phyloP scores from a whole-genome alignment of 1,284 basidiomycete species.

The Austroboletus sp. region DNA sequence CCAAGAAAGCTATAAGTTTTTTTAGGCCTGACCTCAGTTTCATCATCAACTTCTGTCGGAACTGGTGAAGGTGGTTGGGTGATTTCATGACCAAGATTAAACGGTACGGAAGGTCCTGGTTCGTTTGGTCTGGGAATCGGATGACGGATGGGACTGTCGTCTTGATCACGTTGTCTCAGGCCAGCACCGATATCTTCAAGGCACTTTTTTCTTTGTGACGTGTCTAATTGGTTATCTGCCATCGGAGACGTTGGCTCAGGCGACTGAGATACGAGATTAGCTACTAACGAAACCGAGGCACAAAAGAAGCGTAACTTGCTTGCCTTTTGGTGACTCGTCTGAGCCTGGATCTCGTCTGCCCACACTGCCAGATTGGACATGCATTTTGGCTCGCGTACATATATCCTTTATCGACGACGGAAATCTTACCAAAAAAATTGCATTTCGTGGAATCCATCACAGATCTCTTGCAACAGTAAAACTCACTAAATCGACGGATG shows the following conservation, averaged over 20 bases:
- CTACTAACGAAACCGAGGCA: slow-evolving; percentile 1
- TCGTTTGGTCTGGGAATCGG: slow-evolving; percentile 5
- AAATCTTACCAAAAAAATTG: slow-evolving; percentile 21
- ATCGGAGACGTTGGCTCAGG: not conserved
- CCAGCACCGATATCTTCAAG: slow-evolving; percentile 16
- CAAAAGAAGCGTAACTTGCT: not conserved
- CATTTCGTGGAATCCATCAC: slow-evolving; percentile 13
- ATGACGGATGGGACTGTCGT: slow-evolving; percentile 11
- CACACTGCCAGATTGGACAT: slow-evolving; percentile 12
- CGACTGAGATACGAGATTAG: not conserved
- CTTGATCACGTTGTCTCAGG: slow-evolving; percentile 17
- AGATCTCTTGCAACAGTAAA: slow-evolving; percentile 24
- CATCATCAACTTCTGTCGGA: slow-evolving; percentile 22
- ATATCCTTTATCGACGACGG: not conserved
- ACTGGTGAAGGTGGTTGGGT: slow-evolving; percentile 25
- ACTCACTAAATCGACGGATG: slow-evolving; percentile 13
- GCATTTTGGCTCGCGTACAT: not conserved
- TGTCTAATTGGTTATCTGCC: slow-evolving; percentile 1
- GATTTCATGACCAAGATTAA: not conserved
- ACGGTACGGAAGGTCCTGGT: not conserved
- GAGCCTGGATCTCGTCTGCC: slow-evolving; percentile 16
- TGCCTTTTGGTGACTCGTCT: not conserved
- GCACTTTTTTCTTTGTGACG: slow-evolving; percentile 16
- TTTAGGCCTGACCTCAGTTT: slow-evolving; percentile 14
- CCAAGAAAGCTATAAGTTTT: slow-evolving; percentile 26